A percentile compares a stretch with the other conserved stretches of the same genome.
Conservation (phyloP, 2,329 filamentous ascomycete species). For the Zymoseptoria tritici region DNA sequence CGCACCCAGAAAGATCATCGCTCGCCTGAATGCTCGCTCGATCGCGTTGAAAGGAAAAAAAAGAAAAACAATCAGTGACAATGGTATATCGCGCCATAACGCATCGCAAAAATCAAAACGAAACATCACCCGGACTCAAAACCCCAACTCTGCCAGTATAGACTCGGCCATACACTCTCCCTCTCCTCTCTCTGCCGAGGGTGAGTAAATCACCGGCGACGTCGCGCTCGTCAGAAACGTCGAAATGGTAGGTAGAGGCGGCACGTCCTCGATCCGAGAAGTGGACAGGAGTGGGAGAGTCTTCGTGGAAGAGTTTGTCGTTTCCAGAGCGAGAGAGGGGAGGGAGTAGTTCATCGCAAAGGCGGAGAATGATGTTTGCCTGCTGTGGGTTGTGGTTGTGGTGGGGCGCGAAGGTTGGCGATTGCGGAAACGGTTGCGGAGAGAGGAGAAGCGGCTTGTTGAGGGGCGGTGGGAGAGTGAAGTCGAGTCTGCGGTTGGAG, state of each 20-base stretch:
- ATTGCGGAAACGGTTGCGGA: slow-evolving; percentile 3
- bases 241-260: background rate
- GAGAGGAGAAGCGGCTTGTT: slow-evolving; percentile 23
- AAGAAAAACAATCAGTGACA: too few relatives aligned
- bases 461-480: slow-evolving; percentile 1
- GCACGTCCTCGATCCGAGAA: slow-evolving; percentile 1
- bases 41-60: slow-evolving; percentile 1
- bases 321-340: slow-evolving; percentile 11
- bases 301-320: slow-evolving; percentile 14
- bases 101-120: too few relatives aligned
- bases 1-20: background rate
- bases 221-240: background rate
- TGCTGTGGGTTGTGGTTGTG: background rate
- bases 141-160: slow-evolving; percentile 28
- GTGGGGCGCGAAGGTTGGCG: background rate
- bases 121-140: slow-evolving; percentile 7
- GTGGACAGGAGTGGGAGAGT: slow-evolving; percentile 4
- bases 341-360: slow-evolving; percentile 15
- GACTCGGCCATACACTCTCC: slow-evolving; percentile 19
- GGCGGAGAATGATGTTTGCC: background rate
- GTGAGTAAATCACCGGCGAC: background rate
- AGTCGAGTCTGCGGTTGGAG: background rate
- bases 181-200: slow-evolving; percentile 3
- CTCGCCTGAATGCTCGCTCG: background rate
- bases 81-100: background rate